Conservation (phyloP, 768 basidiomycete genomes). For the Phallus indusiatus region DNA sequence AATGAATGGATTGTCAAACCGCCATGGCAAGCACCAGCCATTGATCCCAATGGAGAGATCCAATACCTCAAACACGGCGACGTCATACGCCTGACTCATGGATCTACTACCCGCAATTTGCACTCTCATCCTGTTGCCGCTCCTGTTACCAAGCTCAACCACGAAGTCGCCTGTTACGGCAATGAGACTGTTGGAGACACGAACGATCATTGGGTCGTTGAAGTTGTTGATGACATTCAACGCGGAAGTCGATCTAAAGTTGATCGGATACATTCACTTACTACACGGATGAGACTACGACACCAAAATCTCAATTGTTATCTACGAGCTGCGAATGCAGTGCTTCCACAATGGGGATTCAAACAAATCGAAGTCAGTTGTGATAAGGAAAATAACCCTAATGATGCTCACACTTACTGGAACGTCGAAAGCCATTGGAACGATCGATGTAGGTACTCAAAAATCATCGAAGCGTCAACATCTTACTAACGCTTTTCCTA, state of each 20-base stretch:
- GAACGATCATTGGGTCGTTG: constrained; percentile 87
- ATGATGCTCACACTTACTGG: constrained; percentile 87
- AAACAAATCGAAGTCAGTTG: constrained; percentile 98
- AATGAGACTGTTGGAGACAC: constrained; percentile 80
- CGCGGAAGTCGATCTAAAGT: constrained; percentile 48
- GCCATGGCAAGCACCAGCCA: constrained; percentile 62
- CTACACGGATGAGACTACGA: constrained; percentile 78
- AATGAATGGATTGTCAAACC: constrained; percentile 84
- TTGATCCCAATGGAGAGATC: constrained; percentile 57
- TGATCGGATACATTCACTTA: constrained; percentile 76
- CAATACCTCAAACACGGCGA: constrained; percentile 70
- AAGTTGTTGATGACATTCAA: constrained; percentile 85
- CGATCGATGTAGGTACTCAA: constrained; percentile 61
- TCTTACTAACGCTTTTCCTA: constrained; percentile 21
- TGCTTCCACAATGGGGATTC: constrained; percentile 97
- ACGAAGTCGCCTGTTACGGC: constrained; percentile 93
- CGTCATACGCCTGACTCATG: constrained; percentile 72
- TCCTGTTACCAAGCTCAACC: constrained; percentile 78
- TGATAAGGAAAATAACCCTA: constrained; percentile 74
- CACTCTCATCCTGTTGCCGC: constrained; percentile 88
- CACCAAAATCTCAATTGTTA: constrained; percentile 80
- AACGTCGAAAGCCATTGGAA: constrained; percentile 99
- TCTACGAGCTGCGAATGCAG: constrained; percentile 76
- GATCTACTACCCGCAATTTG: constrained; percentile 76
- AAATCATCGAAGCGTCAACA: background rate